Evolutionary conservation across 2,329 filamentous ascomycete genomes (phyloP), one percentile per base, ranked within the genome.

Genomic region (Colletotrichum cereale): DNA sequence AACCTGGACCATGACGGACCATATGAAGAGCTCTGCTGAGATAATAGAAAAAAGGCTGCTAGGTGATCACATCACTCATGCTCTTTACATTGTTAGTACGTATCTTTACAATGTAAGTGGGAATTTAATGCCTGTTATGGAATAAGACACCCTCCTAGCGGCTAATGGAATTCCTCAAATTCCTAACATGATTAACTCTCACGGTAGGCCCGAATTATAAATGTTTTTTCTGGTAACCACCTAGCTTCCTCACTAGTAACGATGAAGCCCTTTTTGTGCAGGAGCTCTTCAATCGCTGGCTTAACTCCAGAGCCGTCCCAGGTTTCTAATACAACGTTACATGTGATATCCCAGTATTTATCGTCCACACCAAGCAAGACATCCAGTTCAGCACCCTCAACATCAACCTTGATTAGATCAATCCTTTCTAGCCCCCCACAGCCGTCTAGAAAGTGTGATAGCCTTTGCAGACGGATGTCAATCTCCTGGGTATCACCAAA

Each of bases 351-450:
- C 76, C 76, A 78, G 50, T 78, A 72, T 4, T 26, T 48, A 34
- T 76, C 75, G 47, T 75, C 74, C 7, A 78, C 26, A 16, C 76
- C 76, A 3, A 60, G 40, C 3, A 77, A 60, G 3, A 77, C 75
- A 2, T 73, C 74, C 16, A 78, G 58, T 55, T 78, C 76, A 14
- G 55, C 71, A 18, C 76, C 74, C 62, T 78, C 77, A 14, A 78
- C 76, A 48, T 78, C 77, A 21, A 78, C 68, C 69, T 78, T 78
- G 61, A 78, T 64, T 18, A 78, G 48, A 50, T 78, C 76, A 50
- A 78, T 75, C 10, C 66, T 61, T n/a, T 58, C 60, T 40, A 76
- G 29, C 21, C 66, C 72, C 3, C 47, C 42, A 29, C 47, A 44
- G 34, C 60, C 34, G 16, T 72, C 48, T 62, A 77, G 56, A 31